Evolutionary conservation across 345 rosid genomes (phyloP).

Genomic region (Camelina neglecta): DNA sequence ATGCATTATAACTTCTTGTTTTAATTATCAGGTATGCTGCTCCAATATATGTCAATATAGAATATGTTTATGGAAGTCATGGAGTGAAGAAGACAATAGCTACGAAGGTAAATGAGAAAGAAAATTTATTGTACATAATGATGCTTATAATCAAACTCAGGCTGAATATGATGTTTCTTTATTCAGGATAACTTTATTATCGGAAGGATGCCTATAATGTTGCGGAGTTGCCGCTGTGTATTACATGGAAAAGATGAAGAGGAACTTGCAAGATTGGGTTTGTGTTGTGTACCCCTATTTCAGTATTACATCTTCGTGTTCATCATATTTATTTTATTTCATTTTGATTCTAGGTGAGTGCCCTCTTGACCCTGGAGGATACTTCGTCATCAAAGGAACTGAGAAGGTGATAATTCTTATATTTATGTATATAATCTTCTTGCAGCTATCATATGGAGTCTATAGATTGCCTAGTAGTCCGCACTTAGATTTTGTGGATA

Average conservation of each 20-base stretch:
- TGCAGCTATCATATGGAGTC: slow-evolving; percentile 4
- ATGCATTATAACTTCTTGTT: slow-evolving; percentile 19
- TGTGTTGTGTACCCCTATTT: slow-evolving; percentile 41
- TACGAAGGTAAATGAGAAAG: slow-evolving; percentile 57
- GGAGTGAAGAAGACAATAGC: slow-evolving; percentile 45
- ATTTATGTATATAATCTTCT: slow-evolving; percentile 1
- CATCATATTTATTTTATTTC: slow-evolving; percentile 27
- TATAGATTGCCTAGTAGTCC: slow-evolving; percentile 19
- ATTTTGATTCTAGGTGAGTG: slow-evolving; percentile 75
- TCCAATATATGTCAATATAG: slow-evolving; percentile 76
- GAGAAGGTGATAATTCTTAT: slow-evolving; percentile 66
- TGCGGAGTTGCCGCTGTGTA: slow-evolving; percentile 79
- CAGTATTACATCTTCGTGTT: not conserved
- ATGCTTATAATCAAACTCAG: slow-evolving; percentile 10
- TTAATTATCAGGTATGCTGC: slow-evolving; percentile 71
- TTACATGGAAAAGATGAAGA: slow-evolving; percentile 84
- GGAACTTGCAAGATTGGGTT: slow-evolving; percentile 91
- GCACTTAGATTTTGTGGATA: slow-evolving; percentile 22
- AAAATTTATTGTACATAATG: slow-evolving; percentile 14
- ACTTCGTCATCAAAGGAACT: slow-evolving; percentile 85
- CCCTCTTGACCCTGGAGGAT: slow-evolving; percentile 97
- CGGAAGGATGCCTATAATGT: slow-evolving; percentile 94
- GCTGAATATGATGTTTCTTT: slow-evolving; percentile 29
- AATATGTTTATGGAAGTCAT: slow-evolving; percentile 64
- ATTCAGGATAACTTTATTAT: slow-evolving; percentile 66